Evolutionary conservation across 1,139 yeast genomes (phyloP).

Genomic region (Hemisphaericaspora lyxosophila): DNA sequence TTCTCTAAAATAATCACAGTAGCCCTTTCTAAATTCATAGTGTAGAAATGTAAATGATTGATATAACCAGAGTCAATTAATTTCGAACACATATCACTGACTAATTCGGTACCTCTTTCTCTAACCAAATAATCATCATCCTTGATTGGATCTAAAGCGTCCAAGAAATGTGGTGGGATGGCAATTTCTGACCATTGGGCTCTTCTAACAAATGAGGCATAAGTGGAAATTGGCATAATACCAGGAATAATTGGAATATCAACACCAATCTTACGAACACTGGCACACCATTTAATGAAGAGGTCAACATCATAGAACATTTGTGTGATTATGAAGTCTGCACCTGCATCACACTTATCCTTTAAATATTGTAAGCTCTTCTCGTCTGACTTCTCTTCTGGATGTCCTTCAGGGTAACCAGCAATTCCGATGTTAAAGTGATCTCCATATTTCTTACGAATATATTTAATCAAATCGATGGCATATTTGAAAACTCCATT

Average conservation of each 20-base stretch:
- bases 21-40: slow-evolving; percentile 92
- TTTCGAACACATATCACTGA: slow-evolving; percentile 79
- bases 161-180: slow-evolving; percentile 73
- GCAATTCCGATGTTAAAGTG: slow-evolving; percentile 89
- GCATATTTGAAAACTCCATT: slow-evolving; percentile 75
- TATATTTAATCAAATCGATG: slow-evolving; percentile 81
- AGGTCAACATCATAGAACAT: slow-evolving; percentile 87
- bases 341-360: slow-evolving; percentile 91
- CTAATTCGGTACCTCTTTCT: slow-evolving; percentile 78
- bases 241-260: slow-evolving; percentile 92
- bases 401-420: slow-evolving; percentile 96
- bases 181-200: slow-evolving; percentile 90
- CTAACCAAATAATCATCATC: slow-evolving; percentile 90
- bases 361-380: slow-evolving; percentile 65
- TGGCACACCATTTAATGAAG: slow-evolving; percentile 78
- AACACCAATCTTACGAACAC: slow-evolving; percentile 73
- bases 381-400: slow-evolving; percentile 68
- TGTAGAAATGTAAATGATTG: slow-evolving; percentile 89
- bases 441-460: slow-evolving; percentile 69
- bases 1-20: slow-evolving; percentile 84
- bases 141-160: slow-evolving; percentile 74
- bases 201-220: slow-evolving; percentile 87
- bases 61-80: slow-evolving; percentile 71
- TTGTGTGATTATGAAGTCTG: slow-evolving; percentile 89
- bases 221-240: slow-evolving; percentile 96